A percentile compares a stretch with the other conserved stretches of the same genome.
These are phyloP conservation scores for Bipolaris zeicola DNA, from an alignment of 2,329 filamentous ascomycete genomes.

Conservation along the genomic window DNA sequence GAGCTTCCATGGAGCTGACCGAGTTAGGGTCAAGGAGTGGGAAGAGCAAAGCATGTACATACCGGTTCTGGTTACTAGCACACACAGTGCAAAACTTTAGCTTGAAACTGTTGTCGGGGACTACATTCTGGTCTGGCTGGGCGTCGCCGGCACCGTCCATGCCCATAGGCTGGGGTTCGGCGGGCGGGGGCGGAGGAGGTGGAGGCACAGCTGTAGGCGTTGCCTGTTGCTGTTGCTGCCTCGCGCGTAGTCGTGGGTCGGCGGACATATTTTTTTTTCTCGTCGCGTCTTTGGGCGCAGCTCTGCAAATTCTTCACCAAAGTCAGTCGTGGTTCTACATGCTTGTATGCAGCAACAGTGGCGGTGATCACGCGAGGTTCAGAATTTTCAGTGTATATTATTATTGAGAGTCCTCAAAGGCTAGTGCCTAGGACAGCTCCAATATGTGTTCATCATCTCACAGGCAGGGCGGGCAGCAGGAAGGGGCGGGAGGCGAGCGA, in stretches of 20 bases:
- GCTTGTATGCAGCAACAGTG: constrained; percentile 2
- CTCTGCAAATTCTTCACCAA: constrained; percentile 34
- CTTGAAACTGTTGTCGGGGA: constrained; percentile 68
- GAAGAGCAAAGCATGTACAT: constrained; percentile 37
- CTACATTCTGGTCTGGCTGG: constrained; percentile 29
- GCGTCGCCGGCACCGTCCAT: constrained; percentile 41
- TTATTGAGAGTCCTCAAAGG: constrained; percentile 57
- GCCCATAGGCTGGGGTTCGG: constrained; percentile 43
- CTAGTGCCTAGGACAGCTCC: constrained; percentile 72
- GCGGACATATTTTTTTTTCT: constrained; percentile 41
- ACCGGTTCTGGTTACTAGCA: constrained; percentile 97
- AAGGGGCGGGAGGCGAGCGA: constrained; percentile 3
- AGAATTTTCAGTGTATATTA: constrained; percentile 52
- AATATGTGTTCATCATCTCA: constrained; percentile 69
- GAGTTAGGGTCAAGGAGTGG: constrained; percentile 17
- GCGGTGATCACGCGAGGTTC: constrained; percentile 32
- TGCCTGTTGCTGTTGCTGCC: constrained; percentile 47
- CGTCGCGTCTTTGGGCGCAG: constrained; percentile 2
- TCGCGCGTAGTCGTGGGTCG: constrained; percentile 57
- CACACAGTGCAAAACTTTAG: constrained; percentile 99
- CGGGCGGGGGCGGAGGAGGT: constrained; percentile 54
- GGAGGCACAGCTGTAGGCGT: constrained; percentile 58
- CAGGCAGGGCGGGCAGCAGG: constrained; percentile 12
- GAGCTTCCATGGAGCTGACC: constrained; percentile 93
- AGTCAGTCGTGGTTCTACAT: constrained; percentile 27